Conservation (phyloP, 1,284 basidiomycete genomes). For the Ustilago nuda region DNA sequence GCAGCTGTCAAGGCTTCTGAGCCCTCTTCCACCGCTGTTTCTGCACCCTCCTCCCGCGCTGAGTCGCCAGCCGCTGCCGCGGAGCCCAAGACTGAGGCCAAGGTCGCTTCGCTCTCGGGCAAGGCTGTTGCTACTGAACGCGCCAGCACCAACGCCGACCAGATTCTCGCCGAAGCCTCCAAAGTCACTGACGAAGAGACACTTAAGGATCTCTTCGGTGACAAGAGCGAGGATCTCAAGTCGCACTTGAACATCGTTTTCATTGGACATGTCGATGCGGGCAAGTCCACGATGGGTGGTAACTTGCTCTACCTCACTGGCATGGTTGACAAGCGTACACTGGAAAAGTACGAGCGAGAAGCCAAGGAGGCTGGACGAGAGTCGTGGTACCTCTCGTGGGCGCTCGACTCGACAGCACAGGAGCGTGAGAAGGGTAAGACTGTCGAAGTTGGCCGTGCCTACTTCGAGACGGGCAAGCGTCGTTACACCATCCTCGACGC, state of each 20-base stretch:
- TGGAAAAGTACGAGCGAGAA: conserved; percentile 69
- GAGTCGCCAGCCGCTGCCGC: conserved; percentile 49
- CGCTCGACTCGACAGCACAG: conserved; percentile 67
- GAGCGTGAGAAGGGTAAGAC: conserved; percentile 69
- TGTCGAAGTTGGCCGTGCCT: conserved; percentile 68
- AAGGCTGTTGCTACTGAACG: conserved; percentile 59
- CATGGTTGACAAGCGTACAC: conserved; percentile 69
- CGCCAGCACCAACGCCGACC: conserved; percentile 60
- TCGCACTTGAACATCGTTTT: conserved; percentile 69
- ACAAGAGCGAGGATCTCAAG: conserved; percentile 65
- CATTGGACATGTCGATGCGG: conserved; percentile 69
- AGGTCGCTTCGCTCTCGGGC: conserved; percentile 33
- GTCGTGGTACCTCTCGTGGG: conserved; percentile 69
- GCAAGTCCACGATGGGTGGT: conserved; percentile 69
- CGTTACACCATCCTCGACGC: conserved; percentile 68
- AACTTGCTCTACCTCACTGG: conserved; percentile 67
- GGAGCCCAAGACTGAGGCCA: conserved; percentile 44
- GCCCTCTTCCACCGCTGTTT: conserved; percentile 32
- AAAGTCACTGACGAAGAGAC: conserved; percentile 68
- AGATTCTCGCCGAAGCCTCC: conserved; percentile 65
- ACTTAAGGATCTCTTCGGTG: conserved; percentile 67
- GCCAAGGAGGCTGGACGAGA: conserved; percentile 68
- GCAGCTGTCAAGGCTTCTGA: conserved; percentile 52
- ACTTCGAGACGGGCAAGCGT: conserved; percentile 69
- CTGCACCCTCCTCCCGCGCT: conserved; percentile 49